phyloP scores from a whole-genome alignment of 2,329 filamentous ascomycete genomes.

The Apiospora arundinis region DNA sequence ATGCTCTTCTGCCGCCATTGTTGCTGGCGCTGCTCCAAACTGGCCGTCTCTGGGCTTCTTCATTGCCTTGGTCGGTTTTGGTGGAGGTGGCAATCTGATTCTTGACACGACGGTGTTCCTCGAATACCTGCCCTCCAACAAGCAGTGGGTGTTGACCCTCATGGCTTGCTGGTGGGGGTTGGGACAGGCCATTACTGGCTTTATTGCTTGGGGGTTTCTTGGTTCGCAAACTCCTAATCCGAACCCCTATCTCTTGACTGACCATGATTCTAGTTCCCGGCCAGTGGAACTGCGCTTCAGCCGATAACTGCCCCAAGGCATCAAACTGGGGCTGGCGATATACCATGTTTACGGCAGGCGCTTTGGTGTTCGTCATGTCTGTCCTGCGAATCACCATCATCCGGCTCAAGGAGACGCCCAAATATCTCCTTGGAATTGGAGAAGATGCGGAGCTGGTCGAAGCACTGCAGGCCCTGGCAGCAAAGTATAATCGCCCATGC shows the following conservation, averaged over 20 bases:
- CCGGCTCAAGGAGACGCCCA: conserved; percentile 63
- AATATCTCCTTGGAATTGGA: conserved; percentile 61
- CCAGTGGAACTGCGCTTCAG: conserved; percentile 50
- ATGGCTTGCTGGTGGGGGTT: conserved; percentile 63
- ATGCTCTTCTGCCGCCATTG: conserved; percentile 65
- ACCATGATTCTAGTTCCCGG: conserved; percentile 37
- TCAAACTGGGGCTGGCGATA: conserved; percentile 60
- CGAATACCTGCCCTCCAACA: conserved; percentile 54
- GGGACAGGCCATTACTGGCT: conserved; percentile 53
- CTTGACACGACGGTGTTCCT: conserved; percentile 63
- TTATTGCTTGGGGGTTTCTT: conserved; percentile 58
- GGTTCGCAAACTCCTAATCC: conserved; percentile 37
- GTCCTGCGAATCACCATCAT: conserved; percentile 60
- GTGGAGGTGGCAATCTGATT: conserved; percentile 68
- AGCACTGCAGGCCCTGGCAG: conserved; percentile 46
- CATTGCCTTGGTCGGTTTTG: conserved; percentile 67
- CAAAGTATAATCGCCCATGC: conserved; percentile 47
- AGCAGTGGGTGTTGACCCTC: conserved; percentile 70
- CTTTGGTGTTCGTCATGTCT: conserved; percentile 56
- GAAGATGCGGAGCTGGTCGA: conserved; percentile 57
- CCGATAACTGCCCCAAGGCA: conserved; percentile 45
- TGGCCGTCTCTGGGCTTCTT: conserved; percentile 71
- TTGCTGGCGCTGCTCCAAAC: conserved; percentile 70
- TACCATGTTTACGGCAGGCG: conserved; percentile 54
- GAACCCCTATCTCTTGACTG: not conserved